phyloP scores from a whole-genome alignment of 495 filamentous ascomycete species.

The Talaromyces adpressus region DNA sequence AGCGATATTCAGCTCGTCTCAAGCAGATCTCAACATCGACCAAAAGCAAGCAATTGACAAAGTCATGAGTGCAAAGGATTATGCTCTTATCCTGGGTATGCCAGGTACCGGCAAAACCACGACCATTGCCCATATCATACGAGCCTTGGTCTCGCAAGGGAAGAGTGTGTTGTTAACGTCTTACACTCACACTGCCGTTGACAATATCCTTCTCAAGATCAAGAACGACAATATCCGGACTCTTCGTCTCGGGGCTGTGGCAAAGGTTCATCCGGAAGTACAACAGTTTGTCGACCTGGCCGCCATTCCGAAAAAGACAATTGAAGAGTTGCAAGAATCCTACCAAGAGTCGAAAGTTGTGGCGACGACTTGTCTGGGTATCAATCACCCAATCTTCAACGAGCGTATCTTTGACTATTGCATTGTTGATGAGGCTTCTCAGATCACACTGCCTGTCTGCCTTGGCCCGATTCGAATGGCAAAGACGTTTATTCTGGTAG shows the following conservation, averaged over 20 bases:
- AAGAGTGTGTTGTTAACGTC: constrained; percentile 91
- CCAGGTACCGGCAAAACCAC: constrained; percentile 97
- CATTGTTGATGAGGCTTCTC: constrained; percentile 95
- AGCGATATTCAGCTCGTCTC: constrained; percentile 37
- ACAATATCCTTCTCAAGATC: constrained; percentile 94
- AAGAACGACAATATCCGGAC: constrained; percentile 71
- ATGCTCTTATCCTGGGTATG: constrained; percentile 94
- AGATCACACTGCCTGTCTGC: constrained; percentile 93
- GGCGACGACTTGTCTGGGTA: constrained; percentile 87
- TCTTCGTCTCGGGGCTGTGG: constrained; percentile 70
- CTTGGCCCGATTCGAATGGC: constrained; percentile 91
- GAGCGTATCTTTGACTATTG: constrained; percentile 94
- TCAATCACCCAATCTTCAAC: constrained; percentile 81
- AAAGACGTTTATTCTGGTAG: constrained; percentile 87
- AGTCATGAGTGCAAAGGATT: constrained; percentile 90
- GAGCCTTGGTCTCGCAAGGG: constrained; percentile 77
- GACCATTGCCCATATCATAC: constrained; percentile 95
- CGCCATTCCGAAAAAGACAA: constrained; percentile 57
- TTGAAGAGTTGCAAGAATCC: constrained; percentile 74
- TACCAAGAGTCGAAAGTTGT: constrained; percentile 84
- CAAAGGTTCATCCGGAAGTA: constrained; percentile 83
- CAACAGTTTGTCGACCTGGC: constrained; percentile 75
- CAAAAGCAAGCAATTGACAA: constrained; percentile 82
- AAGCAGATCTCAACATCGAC: constrained; percentile 70
- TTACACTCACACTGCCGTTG: constrained; percentile 94